Percentiles rank a stretch among this genome's conserved stretches.
These are phyloP conservation scores for Elsinoe ampelina DNA, from an alignment of 2,329 filamentous ascomycete species.

Conservation along the genomic window DNA sequence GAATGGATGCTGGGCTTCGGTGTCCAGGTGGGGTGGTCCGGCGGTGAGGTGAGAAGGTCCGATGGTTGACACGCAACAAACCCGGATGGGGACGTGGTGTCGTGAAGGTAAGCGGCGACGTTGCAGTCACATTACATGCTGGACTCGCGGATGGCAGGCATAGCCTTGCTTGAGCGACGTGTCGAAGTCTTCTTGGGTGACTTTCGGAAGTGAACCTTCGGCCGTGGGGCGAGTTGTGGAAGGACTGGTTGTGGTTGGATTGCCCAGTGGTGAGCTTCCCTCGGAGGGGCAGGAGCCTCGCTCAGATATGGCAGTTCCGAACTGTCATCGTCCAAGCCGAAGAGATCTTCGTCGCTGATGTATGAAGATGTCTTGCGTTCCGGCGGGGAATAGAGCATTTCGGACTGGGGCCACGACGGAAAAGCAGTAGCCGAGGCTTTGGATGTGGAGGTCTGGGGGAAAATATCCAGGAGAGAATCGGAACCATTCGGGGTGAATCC, in stretches of 20 bases:
- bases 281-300: conserved; percentile 27
- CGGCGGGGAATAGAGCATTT: conserved; percentile 10
- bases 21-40: not conserved
- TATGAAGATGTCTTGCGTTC: conserved; percentile 24
- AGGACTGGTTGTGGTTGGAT: conserved; percentile 5
- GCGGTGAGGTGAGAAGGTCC: not conserved
- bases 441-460: conserved; percentile 15
- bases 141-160: conserved; percentile 11
- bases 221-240: not conserved
- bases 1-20: not conserved
- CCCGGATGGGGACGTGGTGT: not conserved
- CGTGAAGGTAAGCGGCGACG: not conserved
- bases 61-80: not conserved
- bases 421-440: conserved; percentile 16
- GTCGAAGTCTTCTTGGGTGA: conserved; percentile 10
- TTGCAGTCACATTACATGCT: not conserved
- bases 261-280: conserved; percentile 25
- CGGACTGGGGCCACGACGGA: conserved; percentile 18
- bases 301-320: conserved; percentile 23
- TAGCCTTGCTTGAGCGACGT: conserved; percentile 6
- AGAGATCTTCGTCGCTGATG: conserved; percentile 31
- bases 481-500: conserved; percentile 17
- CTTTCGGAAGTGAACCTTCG: conserved; percentile 5
- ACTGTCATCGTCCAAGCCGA: conserved; percentile 23
- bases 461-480: conserved; percentile 16